These are phyloP conservation scores for Larix sibirica DNA, from an alignment of 83 land plant genomes.

Conservation along the genomic window DNA sequence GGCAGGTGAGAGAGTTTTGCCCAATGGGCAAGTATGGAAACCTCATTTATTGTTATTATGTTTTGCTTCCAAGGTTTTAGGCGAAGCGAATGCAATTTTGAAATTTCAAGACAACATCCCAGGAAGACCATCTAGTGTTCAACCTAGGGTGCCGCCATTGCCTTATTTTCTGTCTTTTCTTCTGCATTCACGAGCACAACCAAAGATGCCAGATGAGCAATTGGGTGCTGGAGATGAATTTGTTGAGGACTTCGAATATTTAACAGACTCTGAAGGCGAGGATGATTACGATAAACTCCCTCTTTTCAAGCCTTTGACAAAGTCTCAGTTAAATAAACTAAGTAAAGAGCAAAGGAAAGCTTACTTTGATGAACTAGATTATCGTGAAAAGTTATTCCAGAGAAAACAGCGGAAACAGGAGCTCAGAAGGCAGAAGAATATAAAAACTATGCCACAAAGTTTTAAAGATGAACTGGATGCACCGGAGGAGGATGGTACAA, in stretches of 20 bases:
- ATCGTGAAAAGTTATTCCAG: constrained; percentile 78
- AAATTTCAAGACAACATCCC: constrained; percentile 44
- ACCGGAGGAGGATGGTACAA: constrained; percentile 32
- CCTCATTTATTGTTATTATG: constrained; percentile 59
- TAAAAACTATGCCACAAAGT: constrained; percentile 22
- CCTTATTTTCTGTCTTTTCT: constrained; percentile 72
- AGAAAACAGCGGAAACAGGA: constrained; percentile 88
- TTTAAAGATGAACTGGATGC: constrained; percentile 15
- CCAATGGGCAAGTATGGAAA: constrained; percentile 62
- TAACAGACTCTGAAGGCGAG: constrained; percentile 42
- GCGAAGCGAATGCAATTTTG: constrained; percentile 56
- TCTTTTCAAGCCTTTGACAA: constrained; percentile 69
- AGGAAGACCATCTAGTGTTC: constrained; percentile 16
- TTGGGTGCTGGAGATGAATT: constrained; percentile 21
- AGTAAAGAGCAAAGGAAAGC: constrained; percentile 51
- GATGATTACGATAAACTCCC: constrained; percentile 86
- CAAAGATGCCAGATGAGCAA: background rate
- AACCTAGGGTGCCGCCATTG: constrained; percentile 40
- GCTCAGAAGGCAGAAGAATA: constrained; percentile 34
- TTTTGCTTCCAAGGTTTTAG: constrained; percentile 55
- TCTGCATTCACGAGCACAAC: constrained; percentile 30
- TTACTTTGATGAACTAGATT: constrained; percentile 85
- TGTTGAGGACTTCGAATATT: constrained; percentile 13
- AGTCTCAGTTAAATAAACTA: constrained; percentile 65
- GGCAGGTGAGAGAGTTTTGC: constrained; percentile 54